Conservation (phyloP, 768 basidiomycete genomes). For the Fomitopsis pulvina region DNA sequence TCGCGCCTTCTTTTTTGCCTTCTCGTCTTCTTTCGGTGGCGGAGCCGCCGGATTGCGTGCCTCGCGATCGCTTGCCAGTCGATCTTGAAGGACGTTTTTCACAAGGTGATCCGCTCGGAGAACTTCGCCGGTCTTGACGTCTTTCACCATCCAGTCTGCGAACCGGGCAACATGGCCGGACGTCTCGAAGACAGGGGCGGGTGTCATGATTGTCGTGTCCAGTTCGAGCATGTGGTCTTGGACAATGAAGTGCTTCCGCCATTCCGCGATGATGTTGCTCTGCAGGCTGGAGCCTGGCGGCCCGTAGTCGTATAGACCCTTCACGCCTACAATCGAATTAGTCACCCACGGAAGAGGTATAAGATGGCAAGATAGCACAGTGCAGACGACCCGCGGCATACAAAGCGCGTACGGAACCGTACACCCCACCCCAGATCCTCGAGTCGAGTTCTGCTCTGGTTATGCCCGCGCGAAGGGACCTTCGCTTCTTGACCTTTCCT, state of each 20-base stretch:
- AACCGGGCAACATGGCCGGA: slow-evolving; percentile 98
- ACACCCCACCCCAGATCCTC: background rate
- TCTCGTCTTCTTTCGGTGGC: slow-evolving; percentile 41
- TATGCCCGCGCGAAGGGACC: background rate
- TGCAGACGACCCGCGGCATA: no score
- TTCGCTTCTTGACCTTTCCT: background rate
- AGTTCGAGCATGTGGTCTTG: slow-evolving; percentile 98
- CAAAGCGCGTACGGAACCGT: background rate
- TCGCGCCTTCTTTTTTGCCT: slow-evolving; percentile 64
- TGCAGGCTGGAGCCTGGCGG: slow-evolving; percentile 94
- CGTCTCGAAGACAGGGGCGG: slow-evolving; percentile 89
- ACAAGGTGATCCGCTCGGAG: slow-evolving; percentile 96
- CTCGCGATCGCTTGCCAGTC: slow-evolving; percentile 86
- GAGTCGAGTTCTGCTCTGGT: background rate
- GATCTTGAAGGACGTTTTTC: slow-evolving; percentile 84
- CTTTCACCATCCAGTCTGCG: slow-evolving; percentile 99
- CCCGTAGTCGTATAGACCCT: slow-evolving; percentile 96
- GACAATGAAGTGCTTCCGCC: slow-evolving; percentile 97
- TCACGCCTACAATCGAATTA: slow-evolving; percentile 58
- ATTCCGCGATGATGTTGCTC: slow-evolving; percentile 93
- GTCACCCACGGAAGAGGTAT: background rate
- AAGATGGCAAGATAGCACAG: background rate
- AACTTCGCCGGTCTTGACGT: slow-evolving; percentile 90
- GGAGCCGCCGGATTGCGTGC: slow-evolving; percentile 71
- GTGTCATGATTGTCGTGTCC: slow-evolving; percentile 97